Percentiles rank a stretch among this genome's conserved stretches.
phyloP scores from a whole-genome alignment of 1,284 basidiomycete genomes.

The Flammula alnicola region DNA sequence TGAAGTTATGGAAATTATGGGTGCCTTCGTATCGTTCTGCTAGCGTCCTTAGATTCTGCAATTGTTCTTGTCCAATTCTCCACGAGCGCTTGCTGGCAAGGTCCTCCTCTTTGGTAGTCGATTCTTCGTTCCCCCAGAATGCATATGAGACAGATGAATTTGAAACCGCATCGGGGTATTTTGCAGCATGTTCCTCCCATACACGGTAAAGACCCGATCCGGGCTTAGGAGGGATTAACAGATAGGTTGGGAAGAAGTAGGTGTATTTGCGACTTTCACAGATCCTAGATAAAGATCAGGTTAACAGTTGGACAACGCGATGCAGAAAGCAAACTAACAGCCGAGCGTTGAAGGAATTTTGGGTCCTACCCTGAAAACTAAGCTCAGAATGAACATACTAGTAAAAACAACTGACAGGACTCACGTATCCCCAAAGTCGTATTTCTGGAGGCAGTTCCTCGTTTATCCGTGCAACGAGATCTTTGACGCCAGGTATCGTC shows the following conservation, averaged over 20 bases:
- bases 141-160: slow-evolving; percentile 27
- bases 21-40: slow-evolving; percentile 77
- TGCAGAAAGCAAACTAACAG: slow-evolving; percentile 54
- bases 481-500: slow-evolving; percentile 69
- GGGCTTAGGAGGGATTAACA: slow-evolving; percentile 91
- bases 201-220: slow-evolving; percentile 63
- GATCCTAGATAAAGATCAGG: slow-evolving; percentile 47
- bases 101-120: slow-evolving; percentile 54
- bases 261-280: slow-evolving; percentile 97
- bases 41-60: slow-evolving; percentile 61
- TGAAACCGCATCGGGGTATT: slow-evolving; percentile 18
- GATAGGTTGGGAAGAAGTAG: slow-evolving; percentile 95
- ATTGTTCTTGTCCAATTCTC: slow-evolving; percentile 59
- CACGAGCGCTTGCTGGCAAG: slow-evolving; percentile 68
- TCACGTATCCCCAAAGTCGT: slow-evolving; percentile 88
- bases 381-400: slow-evolving; percentile 2
- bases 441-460: slow-evolving; percentile 88
- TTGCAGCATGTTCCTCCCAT: slow-evolving; percentile 19
- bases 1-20: slow-evolving; percentile 99
- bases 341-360: slow-evolving; percentile 93
- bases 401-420: slow-evolving; percentile 28
- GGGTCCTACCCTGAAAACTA: slow-evolving; percentile 64
- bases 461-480: slow-evolving; percentile 83
- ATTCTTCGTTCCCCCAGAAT: slow-evolving; percentile 46
- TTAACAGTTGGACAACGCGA: slow-evolving; percentile 7